A percentile compares a stretch with the other conserved stretches of the same genome.
Conservation (phyloP, 2,329 filamentous ascomycete species). For the Fusarium beomiforme region DNA sequence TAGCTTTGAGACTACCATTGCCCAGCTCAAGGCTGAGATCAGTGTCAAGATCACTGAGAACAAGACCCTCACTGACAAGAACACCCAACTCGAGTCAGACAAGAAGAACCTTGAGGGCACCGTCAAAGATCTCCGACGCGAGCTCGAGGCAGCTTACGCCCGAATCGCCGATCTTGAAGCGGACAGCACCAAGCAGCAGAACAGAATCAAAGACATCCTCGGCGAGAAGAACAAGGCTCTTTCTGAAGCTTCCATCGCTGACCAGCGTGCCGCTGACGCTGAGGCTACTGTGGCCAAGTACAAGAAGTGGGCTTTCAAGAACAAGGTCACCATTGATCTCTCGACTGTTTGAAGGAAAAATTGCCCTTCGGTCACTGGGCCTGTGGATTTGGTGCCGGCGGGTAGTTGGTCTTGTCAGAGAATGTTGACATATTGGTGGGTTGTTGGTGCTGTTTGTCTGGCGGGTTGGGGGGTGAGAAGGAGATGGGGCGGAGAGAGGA, state of each 20-base stretch:
- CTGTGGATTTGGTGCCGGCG: not conserved
- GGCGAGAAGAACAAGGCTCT: not conserved
- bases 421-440: not conserved
- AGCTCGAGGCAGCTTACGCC: not conserved
- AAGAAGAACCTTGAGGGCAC: not conserved
- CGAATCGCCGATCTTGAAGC: not conserved
- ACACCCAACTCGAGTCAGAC: not conserved
- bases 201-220: not conserved
- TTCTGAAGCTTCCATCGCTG: not conserved
- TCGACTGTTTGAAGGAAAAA: not conserved
- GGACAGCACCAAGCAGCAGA: not conserved
- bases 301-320: not conserved
- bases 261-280: not conserved
- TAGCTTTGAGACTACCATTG: not conserved
- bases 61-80: fast-evolving
- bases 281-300: not conserved
- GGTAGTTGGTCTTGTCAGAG: not conserved
- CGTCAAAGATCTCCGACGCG: not conserved
- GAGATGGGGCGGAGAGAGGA: not conserved
- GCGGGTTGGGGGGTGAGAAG: not conserved
- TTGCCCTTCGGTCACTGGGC: not conserved
- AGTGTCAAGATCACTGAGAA: not conserved
- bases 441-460: not conserved
- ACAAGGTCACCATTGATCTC: not conserved
- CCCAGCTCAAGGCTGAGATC: not conserved